phyloP scores from a whole-genome alignment of 2,329 filamentous ascomycete species.

The Gnomoniopsis smithogilvyi region DNA sequence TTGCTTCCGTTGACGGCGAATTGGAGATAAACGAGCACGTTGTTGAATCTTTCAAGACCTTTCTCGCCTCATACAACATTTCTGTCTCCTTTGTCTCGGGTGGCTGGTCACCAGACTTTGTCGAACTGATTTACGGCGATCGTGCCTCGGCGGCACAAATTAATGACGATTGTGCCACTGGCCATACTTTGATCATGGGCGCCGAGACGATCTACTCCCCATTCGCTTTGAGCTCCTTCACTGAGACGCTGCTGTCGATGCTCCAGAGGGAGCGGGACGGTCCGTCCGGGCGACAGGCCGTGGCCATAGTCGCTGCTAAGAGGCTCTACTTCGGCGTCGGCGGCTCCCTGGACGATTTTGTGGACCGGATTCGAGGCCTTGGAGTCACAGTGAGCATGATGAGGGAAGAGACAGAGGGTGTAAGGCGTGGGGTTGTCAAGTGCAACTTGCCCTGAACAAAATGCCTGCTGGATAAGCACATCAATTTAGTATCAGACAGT shows the following conservation, averaged over 20 bases:
- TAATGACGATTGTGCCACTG: constrained; percentile 9
- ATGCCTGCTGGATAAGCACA: neutral
- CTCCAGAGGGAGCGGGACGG: constrained; percentile 44
- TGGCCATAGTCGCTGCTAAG: constrained; percentile 71
- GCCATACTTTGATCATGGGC: constrained; percentile 58
- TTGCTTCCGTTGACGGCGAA: constrained; percentile 51
- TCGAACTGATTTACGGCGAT: constrained; percentile 50
- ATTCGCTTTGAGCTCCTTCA: constrained; percentile 65
- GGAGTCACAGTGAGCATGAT: constrained; percentile 49
- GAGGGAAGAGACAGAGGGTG: constrained; percentile 58
- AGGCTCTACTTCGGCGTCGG: constrained; percentile 82
- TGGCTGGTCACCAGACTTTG: constrained; percentile 66
- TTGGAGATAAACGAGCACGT: constrained; percentile 61
- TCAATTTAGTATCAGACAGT: neutral
- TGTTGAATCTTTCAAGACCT: constrained; percentile 53
- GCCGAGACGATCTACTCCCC: constrained; percentile 85
- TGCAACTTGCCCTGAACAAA: constrained; percentile 35
- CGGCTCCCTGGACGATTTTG: constrained; percentile 75
- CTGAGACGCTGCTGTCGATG: constrained; percentile 60
- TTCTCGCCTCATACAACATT: constrained; percentile 49
- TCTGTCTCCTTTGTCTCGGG: constrained; percentile 68
- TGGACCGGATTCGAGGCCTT: constrained; percentile 45
- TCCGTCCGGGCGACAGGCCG: constrained; percentile 41
- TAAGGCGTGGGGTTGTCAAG: constrained; percentile 58
- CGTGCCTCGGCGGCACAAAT: constrained; percentile 1